These are phyloP conservation scores for Neobulgaria alba DNA, from an alignment of 2,329 filamentous ascomycete genomes.

Conservation along the genomic window DNA sequence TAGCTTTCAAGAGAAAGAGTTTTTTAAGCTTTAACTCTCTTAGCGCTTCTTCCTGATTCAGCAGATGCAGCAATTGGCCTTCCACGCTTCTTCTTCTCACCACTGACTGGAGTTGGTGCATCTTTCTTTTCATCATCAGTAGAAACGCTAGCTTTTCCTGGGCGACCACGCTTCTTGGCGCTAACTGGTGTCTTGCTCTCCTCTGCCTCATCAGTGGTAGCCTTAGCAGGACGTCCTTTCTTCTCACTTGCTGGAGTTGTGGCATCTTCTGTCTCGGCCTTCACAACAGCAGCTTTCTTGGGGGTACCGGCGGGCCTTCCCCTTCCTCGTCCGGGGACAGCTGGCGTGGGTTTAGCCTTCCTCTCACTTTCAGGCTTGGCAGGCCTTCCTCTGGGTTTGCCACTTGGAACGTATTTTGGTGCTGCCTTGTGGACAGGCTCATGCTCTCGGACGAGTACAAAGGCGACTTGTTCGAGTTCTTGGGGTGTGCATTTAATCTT, in stretches of 20 bases:
- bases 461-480: constrained; percentile 63
- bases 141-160: too few relatives aligned
- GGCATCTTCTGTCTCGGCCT: not conserved
- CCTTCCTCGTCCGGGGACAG: not conserved
- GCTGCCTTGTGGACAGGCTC: constrained; percentile 19
- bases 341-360: not conserved
- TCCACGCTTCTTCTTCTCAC: not conserved
- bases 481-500: constrained; percentile 48
- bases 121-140: too few relatives aligned
- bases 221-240: too few relatives aligned
- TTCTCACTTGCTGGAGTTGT: not conserved
- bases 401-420: constrained; percentile 16
- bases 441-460: constrained; percentile 48
- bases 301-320: not conserved
- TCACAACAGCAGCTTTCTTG: not conserved
- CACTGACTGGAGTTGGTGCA: not conserved
- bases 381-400: constrained; percentile 19
- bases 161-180: too few relatives aligned
- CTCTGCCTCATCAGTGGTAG: too few relatives aligned
- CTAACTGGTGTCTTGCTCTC: too few relatives aligned
- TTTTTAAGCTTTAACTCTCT: too few relatives aligned
- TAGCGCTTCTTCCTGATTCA: too few relatives aligned
- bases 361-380: constrained; percentile 9
- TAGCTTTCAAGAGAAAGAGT: too few relatives aligned
- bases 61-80: not conserved